phyloP scores from a whole-genome alignment of 164 flowering plant species.

The Protea cynaroides region DNA sequence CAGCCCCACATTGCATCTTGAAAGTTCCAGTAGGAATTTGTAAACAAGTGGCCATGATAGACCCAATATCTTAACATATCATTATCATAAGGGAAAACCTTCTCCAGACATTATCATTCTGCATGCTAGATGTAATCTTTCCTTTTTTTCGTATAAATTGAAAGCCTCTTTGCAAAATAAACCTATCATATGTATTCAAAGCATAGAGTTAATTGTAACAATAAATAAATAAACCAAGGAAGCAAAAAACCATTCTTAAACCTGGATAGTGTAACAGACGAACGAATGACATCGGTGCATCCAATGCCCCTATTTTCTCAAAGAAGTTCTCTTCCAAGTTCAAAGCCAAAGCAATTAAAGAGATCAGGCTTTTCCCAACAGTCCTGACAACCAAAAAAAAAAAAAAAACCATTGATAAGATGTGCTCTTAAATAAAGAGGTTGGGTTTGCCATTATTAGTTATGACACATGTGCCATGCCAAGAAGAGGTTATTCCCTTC shows the following conservation, averaged over 20 bases:
- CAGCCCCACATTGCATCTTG: too few relatives aligned
- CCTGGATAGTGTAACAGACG: constrained; percentile 91
- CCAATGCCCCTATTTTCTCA: constrained; percentile 53
- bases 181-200: too few relatives aligned
- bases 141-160: neutral
- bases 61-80: too few relatives aligned
- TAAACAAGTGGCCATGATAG: too few relatives aligned
- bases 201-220: neutral
- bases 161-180: neutral
- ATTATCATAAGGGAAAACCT: too few relatives aligned
- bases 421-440: neutral
- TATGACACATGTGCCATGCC: too few relatives aligned
- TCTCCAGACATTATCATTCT: too few relatives aligned
- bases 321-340: constrained; percentile 61
- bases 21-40: too few relatives aligned
- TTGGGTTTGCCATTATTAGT: too few relatives aligned
- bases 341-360: constrained; percentile 66
- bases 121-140: neutral
- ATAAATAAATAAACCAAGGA: neutral
- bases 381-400: constrained; percentile 43
- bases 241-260: constrained; percentile 13
- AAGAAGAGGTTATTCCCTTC: too few relatives aligned
- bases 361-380: constrained; percentile 40
- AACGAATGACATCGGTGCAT: constrained; percentile 39
- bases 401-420: neutral